Evolutionary conservation across 2,329 filamentous ascomycete species (phyloP), one percentile per base, ranked within the genome.

Genomic region (Fusarium nisikadoi): DNA sequence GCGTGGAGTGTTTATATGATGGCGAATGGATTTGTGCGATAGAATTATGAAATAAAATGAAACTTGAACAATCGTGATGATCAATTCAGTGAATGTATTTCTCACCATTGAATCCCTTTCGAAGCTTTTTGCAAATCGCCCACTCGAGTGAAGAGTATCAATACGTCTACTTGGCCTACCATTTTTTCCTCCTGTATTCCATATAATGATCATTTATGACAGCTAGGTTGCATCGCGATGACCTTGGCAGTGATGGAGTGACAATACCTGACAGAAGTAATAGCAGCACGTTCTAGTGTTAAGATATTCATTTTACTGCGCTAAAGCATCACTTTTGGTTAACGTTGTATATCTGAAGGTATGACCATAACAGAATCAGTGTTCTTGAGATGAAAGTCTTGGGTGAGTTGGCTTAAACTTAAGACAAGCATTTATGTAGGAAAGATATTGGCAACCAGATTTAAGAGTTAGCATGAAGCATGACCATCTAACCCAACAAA

Each of bases 261-360:
- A n/a, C 29, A 3, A 0, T 16, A 16, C 2, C 4, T 20, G 6
- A 8, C 6, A 3, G 14, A 3, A 29, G 9, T 4, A 5, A n/a
- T 11, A 8, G 6, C 19, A 29, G 0, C 4, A 2, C 2, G 29
- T 11, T 3, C 2, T 16, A 8, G 6, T n/a, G 3, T n/a, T 3
- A 16, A 8, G 13, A n/a, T 1, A 7, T 0, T 5, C 1, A 11
- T 11, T 29, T 6, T 7, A 0, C 19, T n/a, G 6, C n/a, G 19
- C 6, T 4, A 20, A 16, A 11, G n/a, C 13, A 16, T n/a, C 5
- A 17, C 17, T 49, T 10, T 9, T 17, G 11, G 17, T 17, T 17
- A 31, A 31, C 2, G 7, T 31, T 17, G 5, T 47, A 5, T 9
- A 8, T 47, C 27, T 17, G 5, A 8, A 4, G 2, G 20, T 12